Evolutionary conservation across 805 yeast genomes (phyloP).

Genomic region (Blastobotrys muscicola): DNA sequence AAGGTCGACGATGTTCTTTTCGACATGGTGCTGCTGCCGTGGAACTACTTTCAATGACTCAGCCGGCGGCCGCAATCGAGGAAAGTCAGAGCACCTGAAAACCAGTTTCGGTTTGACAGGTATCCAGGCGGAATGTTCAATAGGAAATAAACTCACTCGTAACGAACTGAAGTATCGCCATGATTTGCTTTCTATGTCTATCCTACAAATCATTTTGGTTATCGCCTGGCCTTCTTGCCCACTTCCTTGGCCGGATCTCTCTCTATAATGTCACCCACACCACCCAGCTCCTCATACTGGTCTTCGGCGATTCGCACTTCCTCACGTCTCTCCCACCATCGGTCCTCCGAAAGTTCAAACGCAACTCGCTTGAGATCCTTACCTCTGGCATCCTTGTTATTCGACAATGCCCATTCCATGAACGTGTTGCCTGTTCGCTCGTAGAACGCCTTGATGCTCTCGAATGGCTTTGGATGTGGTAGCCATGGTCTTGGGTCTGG

Average conservation of each 20-base stretch:
- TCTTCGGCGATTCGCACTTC: constrained; percentile 84
- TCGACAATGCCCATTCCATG: constrained; percentile 87
- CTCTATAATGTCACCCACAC: constrained; percentile 81
- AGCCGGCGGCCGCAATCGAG: no score
- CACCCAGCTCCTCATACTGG: constrained; percentile 79
- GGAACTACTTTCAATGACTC: no score
- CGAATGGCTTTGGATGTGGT: constrained; percentile 95
- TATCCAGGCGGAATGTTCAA: no score
- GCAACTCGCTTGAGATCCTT: constrained; percentile 82
- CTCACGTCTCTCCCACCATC: constrained; percentile 99
- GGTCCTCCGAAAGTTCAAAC: constrained; percentile 81
- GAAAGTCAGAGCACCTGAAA: no score
- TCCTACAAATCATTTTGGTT: no score
- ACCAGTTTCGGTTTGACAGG: no score
- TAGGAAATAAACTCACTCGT: no score
- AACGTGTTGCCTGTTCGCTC: constrained; percentile 78
- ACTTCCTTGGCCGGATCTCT: constrained; percentile 37
- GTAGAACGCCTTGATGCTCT: constrained; percentile 73
- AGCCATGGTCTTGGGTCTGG: constrained; percentile 95
- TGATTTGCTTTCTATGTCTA: no score
- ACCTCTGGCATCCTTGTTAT: constrained; percentile 77
- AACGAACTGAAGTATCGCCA: no score
- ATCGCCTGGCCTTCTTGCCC: constrained; percentile 6
- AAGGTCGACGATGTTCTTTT: no score
- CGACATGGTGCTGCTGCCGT: no score